A percentile compares a stretch with the other conserved stretches of the same genome.
Conservation (phyloP, 108 stramenopile species). For the Pseudonitzschia multiseries region DNA sequence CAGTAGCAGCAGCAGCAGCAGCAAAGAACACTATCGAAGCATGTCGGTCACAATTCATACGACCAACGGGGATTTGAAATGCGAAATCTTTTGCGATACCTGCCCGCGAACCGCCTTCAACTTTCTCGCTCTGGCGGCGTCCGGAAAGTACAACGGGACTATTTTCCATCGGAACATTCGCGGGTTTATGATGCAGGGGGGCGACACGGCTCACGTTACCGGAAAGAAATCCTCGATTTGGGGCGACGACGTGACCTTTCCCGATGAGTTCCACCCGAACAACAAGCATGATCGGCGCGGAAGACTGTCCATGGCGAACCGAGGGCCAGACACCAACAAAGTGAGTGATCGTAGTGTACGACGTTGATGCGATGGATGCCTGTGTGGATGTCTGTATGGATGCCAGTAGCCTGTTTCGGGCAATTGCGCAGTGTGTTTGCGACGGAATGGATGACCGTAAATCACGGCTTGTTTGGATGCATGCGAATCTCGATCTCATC, state of each 20-base stretch:
- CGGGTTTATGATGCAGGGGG: slow-evolving; percentile 95
- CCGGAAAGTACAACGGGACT: slow-evolving; percentile 90
- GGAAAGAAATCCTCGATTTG: slow-evolving; percentile 93
- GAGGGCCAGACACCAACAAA: slow-evolving; percentile 87
- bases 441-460: no score
- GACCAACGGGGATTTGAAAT: slow-evolving; percentile 88
- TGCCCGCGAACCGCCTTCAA: slow-evolving; percentile 91
- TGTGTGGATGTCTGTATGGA: no score
- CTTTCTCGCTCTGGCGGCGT: slow-evolving; percentile 86
- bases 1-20: no score
- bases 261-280: slow-evolving; percentile 94
- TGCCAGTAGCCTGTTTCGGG: no score
- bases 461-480: no score
- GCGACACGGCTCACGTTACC: slow-evolving; percentile 51
- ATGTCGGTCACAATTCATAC: slow-evolving; percentile 97
- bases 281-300: slow-evolving; percentile 89
- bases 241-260: slow-evolving; percentile 85
- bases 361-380: neutral
- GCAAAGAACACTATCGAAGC: neutral
- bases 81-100: slow-evolving; percentile 96
- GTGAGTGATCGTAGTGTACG: slow-evolving; percentile 2
- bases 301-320: slow-evolving; percentile 93
- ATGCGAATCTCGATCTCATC: neutral
- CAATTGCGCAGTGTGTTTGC: no score
- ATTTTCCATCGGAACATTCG: slow-evolving; percentile 94